Evolutionary conservation across 1,284 basidiomycete species (phyloP).

Genomic region (Exobasidium rhododendri): DNA sequence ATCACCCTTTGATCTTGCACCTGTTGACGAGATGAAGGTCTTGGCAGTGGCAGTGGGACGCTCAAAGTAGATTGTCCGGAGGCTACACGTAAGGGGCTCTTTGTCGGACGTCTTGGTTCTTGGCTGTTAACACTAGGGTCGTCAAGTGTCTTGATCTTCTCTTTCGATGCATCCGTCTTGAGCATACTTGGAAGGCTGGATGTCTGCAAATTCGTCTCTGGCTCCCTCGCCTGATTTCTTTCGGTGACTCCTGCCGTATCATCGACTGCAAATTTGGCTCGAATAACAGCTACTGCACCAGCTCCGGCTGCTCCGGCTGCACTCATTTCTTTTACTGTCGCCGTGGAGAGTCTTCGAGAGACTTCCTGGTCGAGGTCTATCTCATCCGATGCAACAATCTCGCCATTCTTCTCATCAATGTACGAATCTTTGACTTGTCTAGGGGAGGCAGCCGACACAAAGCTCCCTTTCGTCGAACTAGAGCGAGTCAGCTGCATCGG

Average conservation of each 20-base stretch:
- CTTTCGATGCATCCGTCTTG: too few species aligned
- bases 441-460: not conserved
- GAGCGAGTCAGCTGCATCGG: not conserved
- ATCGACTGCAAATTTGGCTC: slow-evolving; percentile 9
- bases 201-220: too few species aligned
- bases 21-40: too few species aligned
- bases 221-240: too few species aligned
- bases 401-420: too few species aligned
- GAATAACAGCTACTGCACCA: slow-evolving; percentile 12
- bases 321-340: not conserved
- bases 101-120: slow-evolving; percentile 7
- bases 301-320: slow-evolving; percentile 10
- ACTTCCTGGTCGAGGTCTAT: not conserved
- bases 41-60: too few species aligned
- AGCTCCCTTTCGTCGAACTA: not conserved
- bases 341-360: too few species aligned
- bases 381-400: too few species aligned
- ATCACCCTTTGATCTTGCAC: too few species aligned
- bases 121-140: not conserved
- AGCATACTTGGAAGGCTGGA: not conserved
- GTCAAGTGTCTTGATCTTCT: too few species aligned
- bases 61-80: too few species aligned
- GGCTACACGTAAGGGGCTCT: slow-evolving; percentile 8
- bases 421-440: too few species aligned
- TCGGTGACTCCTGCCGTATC: not conserved